phyloP scores from a whole-genome alignment of 1,139 yeast species.

The Trichomonascaceae sp. region DNA sequence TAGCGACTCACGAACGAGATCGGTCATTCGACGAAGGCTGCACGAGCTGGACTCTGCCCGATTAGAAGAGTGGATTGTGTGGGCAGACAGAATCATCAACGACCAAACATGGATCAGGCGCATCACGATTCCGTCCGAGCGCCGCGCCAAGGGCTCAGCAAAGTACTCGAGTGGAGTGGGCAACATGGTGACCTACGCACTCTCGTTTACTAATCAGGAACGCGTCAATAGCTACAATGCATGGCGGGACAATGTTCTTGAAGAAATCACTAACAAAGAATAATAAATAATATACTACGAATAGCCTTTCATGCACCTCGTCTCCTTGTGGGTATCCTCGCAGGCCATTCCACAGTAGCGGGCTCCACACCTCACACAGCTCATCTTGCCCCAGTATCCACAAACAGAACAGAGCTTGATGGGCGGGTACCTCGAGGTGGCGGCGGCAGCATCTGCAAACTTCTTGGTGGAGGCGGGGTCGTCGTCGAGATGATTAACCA shows the following conservation, averaged over 20 bases:
- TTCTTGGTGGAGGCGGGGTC: slow-evolving; percentile 23
- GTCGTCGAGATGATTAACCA: slow-evolving; percentile 30
- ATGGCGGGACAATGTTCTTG: slow-evolving; percentile 11
- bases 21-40: not conserved
- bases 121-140: slow-evolving; percentile 15
- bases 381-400: slow-evolving; percentile 28
- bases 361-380: slow-evolving; percentile 28
- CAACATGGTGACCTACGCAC: slow-evolving; percentile 16
- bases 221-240: slow-evolving; percentile 11
- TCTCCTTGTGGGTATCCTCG: slow-evolving; percentile 28
- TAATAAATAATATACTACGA: too few species aligned
- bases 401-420: slow-evolving; percentile 28
- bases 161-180: slow-evolving; percentile 19
- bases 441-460: slow-evolving; percentile 20
- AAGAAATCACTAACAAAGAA: slow-evolving; percentile 1
- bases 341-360: slow-evolving; percentile 27
- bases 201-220: slow-evolving; percentile 12
- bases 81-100: slow-evolving; percentile 23
- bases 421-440: slow-evolving; percentile 25
- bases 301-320: slow-evolving; percentile 27
- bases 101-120: slow-evolving; percentile 25
- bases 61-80: slow-evolving; percentile 23
- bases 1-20: slow-evolving; percentile 1
- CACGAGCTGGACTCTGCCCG: slow-evolving; percentile 6
- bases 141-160: slow-evolving; percentile 8